phyloP scores from a whole-genome alignment of 108 stramenopile genomes.

The Fragilaria crotonensis region DNA sequence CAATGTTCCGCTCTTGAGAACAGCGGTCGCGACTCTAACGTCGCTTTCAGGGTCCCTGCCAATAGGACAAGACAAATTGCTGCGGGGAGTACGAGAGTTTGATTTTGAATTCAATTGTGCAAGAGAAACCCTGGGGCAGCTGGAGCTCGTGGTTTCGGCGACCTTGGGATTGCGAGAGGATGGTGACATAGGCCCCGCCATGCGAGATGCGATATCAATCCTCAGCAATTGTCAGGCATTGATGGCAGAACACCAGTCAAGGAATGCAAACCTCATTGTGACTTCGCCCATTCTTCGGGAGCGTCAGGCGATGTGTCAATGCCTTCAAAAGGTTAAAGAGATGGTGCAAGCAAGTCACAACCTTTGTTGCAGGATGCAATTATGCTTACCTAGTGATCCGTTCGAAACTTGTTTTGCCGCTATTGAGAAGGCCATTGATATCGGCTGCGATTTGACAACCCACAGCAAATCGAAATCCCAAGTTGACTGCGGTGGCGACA shows the following conservation, averaged over 20 bases:
- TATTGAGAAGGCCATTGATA: neutral
- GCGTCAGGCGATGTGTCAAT: neutral
- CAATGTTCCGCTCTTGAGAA: constrained; percentile 7
- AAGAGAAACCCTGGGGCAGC: constrained; percentile 38
- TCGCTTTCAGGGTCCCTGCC: constrained; percentile 24
- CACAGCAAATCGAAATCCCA: too few species aligned
- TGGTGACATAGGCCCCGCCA: constrained; percentile 10
- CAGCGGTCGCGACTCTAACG: neutral
- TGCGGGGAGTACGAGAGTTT: constrained; percentile 15
- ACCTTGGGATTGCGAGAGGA: constrained; percentile 18
- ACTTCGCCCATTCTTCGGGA: neutral
- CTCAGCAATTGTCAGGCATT: constrained; percentile 23
- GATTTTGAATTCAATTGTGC: constrained; percentile 20
- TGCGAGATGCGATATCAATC: constrained; percentile 25
- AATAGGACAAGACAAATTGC: constrained; percentile 22
- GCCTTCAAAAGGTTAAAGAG: neutral
- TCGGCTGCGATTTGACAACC: neutral
- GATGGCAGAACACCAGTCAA: constrained; percentile 17
- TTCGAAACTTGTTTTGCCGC: neutral
- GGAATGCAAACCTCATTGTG: neutral
- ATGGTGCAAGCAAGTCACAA: neutral
- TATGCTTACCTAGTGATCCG: constrained; percentile 1
- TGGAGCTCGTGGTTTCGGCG: constrained; percentile 33
- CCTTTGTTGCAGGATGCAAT: neutral
- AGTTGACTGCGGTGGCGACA: too few species aligned